Percentiles rank a stretch among this genome's conserved stretches.
Conservation (phyloP, 2,329 filamentous ascomycete genomes). For the Aureobasidium sp. region DNA sequence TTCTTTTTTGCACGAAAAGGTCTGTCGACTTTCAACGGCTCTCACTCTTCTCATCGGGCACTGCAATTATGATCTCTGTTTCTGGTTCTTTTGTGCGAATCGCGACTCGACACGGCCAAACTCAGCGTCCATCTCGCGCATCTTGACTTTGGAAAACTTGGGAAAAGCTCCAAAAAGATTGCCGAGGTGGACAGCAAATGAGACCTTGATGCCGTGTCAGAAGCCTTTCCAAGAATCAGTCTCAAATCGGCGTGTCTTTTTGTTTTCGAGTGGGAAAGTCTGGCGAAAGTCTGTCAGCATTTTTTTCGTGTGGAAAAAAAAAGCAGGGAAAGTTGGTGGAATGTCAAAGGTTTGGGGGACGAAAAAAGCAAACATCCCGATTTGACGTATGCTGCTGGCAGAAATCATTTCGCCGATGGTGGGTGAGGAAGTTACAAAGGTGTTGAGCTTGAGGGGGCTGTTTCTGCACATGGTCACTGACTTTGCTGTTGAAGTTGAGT, state of each 20-base stretch:
- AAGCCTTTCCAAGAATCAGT: neutral
- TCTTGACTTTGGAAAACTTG: neutral
- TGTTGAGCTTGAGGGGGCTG: neutral
- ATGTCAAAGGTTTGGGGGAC: neutral
- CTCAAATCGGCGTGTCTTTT: neutral
- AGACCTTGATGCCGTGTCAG: neutral
- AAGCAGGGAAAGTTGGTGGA: neutral
- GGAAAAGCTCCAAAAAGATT: neutral
- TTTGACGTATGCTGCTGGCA: conserved; percentile 1
- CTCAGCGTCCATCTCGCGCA: neutral
- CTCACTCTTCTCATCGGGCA: neutral
- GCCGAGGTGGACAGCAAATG: neutral
- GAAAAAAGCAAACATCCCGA: conserved; percentile 5
- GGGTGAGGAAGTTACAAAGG: neutral
- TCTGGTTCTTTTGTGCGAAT: neutral
- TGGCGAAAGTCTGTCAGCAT: too few species aligned
- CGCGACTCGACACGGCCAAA: neutral
- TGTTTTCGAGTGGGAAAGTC: neutral
- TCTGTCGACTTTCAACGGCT: neutral
- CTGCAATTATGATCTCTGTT: conserved; percentile 3
- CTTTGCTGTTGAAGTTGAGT: neutral
- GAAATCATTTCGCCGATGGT: neutral
- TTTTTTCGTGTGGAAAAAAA: neutral
- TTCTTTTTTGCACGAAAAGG: neutral
- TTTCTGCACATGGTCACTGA: conserved; percentile 8